These are phyloP conservation scores for Graphilbum fragrans DNA, from an alignment of 2,329 filamentous ascomycete species.

Conservation along the genomic window DNA sequence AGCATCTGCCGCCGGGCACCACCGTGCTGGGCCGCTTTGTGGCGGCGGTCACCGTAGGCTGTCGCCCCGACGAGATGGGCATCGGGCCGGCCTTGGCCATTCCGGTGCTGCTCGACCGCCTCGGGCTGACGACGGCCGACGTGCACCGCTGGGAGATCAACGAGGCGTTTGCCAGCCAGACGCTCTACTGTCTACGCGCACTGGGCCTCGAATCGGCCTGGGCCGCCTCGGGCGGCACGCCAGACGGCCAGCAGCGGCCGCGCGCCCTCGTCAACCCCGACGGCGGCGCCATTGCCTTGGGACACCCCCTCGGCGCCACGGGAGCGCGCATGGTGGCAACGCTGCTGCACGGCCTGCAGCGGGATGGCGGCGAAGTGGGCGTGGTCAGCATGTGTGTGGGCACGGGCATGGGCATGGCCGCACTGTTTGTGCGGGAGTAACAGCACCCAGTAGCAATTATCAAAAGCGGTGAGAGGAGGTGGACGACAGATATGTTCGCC, in stretches of 20 bases:
- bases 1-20: slow-evolving; percentile 53
- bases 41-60: slow-evolving; percentile 62
- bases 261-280: slow-evolving; percentile 71
- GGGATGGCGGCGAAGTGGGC: slow-evolving; percentile 61
- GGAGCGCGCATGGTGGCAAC: slow-evolving; percentile 72
- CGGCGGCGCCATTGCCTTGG: slow-evolving; percentile 87
- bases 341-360: slow-evolving; percentile 52
- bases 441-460: too few species aligned
- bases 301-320: slow-evolving; percentile 83
- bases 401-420: slow-evolving; percentile 61
- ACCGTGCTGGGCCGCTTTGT: slow-evolving; percentile 74
- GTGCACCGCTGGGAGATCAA: slow-evolving; percentile 89
- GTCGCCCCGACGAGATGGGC: slow-evolving; percentile 86
- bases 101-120: slow-evolving; percentile 61
- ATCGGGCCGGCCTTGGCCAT: slow-evolving; percentile 80
- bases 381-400: slow-evolving; percentile 87
- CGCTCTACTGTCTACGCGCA: slow-evolving; percentile 58
- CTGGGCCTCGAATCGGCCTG: slow-evolving; percentile 52
- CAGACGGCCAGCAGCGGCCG: background rate
- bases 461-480: too few species aligned
- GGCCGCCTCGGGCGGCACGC: slow-evolving; percentile 25
- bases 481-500: too few species aligned
- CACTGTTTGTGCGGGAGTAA: slow-evolving; percentile 20
- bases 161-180: slow-evolving; percentile 61
- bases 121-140: slow-evolving; percentile 55